phyloP scores from a whole-genome alignment of 441 rosid genomes.

The Populus trichocarpa region DNA sequence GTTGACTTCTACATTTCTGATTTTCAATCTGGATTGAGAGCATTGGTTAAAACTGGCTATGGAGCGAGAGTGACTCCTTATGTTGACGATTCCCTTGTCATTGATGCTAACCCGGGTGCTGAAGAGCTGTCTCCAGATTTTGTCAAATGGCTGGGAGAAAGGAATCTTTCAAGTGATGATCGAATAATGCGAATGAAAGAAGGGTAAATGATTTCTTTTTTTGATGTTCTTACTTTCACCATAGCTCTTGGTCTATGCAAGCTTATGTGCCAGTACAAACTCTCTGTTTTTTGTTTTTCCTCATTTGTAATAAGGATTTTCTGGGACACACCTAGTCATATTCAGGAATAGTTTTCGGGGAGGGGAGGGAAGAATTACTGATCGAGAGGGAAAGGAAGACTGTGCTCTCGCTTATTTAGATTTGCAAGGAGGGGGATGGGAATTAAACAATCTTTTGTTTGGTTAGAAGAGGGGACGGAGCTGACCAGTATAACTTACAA shows the following conservation, averaged over 20 bases:
- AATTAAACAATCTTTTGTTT: not conserved
- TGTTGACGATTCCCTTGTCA: slow-evolving; percentile 60
- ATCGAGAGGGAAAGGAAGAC: not conserved
- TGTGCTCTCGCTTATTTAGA: not conserved
- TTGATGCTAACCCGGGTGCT: slow-evolving; percentile 54
- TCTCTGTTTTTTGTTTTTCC: not conserved
- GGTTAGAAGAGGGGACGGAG: not conserved
- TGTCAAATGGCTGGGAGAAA: slow-evolving; percentile 63
- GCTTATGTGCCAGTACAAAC: not conserved
- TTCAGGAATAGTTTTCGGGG: not conserved
- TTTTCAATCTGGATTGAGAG: slow-evolving; percentile 96
- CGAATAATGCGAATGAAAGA: slow-evolving; percentile 73
- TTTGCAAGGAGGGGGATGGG: not conserved
- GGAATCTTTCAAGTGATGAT: slow-evolving; percentile 71
- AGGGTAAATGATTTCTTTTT: slow-evolving; percentile 41
- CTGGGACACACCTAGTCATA: not conserved
- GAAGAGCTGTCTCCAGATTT: slow-evolving; percentile 67
- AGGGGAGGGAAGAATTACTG: not conserved
- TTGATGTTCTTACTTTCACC: not conserved
- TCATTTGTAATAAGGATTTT: not conserved
- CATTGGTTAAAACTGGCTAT: slow-evolving; percentile 77
- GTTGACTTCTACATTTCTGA: slow-evolving; percentile 99
- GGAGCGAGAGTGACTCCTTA: slow-evolving; percentile 72
- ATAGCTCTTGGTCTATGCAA: not conserved
- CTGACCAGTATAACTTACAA: not conserved